Conservation (phyloP, 768 basidiomycete species). For the Phaeotremella fagi region DNA sequence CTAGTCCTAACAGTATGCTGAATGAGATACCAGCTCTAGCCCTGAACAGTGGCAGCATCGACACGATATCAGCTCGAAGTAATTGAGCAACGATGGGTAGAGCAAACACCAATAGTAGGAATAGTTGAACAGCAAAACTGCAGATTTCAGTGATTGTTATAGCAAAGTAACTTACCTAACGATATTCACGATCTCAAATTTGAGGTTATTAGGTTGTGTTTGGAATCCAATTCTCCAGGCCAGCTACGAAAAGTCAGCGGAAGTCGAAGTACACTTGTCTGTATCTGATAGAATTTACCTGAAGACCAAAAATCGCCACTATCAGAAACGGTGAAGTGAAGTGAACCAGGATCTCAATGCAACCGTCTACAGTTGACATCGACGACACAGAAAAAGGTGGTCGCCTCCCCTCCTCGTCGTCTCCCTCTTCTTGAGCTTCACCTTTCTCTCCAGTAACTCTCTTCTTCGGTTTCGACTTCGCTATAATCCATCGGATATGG, state of each 20-base stretch:
- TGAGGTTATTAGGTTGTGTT: background rate
- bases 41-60: background rate
- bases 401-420: too few species aligned
- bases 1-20: background rate
- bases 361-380: background rate
- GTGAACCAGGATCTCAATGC: background rate
- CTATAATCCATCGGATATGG: too few species aligned
- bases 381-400: background rate
- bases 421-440: too few species aligned
- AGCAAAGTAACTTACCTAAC: background rate
- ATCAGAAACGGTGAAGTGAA: background rate
- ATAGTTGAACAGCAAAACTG: background rate
- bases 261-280: too few species aligned
- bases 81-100: background rate
- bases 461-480: too few species aligned
- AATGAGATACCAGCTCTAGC: background rate
- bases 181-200: background rate
- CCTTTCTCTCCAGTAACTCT: background rate
- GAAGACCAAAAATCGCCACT: background rate
- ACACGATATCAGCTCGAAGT: background rate
- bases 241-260: background rate
- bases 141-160: background rate
- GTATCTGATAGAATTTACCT: background rate
- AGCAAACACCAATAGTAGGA: background rate
- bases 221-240: background rate